Evolutionary conservation across 1,139 yeast species (phyloP), one percentile per base, ranked within the genome.

Genomic region (Groenewaldozyma sp.): DNA sequence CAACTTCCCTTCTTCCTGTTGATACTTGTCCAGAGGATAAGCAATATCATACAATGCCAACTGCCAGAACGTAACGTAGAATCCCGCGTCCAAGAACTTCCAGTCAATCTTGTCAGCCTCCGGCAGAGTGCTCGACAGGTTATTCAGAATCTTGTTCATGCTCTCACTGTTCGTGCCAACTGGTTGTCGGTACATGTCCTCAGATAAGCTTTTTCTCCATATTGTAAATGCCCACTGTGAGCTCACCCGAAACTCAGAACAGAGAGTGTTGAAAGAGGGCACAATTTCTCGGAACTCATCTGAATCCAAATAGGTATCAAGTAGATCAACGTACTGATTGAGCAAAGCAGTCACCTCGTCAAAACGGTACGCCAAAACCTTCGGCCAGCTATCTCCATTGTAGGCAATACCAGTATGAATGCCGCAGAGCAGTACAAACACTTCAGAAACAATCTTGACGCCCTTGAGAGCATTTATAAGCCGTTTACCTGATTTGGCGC

Each of bases 141-240:
- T 45, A 10, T 40, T 52, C 43, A 53, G 50, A 36, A 52, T 44
- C 59, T 39, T 37, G 26, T 32, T 43, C 29, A 38, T 37, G 27
- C 39, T 14, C 24, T 32, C 29, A 21, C 19, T 19, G 9, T 16
- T 19, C 4, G 28, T 22, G 3, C 34, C 41, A 19, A 35, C 47
- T 19, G 48, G 52, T 29, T 45, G 49, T 31, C 51, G 51, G 31
- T 61, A 49, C 20, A 63, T 47, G n/a, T 54, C 56, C 9, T 57
- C 55, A 5, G 61, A 54, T 35, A 72, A 56, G 34, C 57, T 56
- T 19, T 69, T 67, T 53, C 96, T 71, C 94, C 95, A 84, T 1
- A 86, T 54, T 45, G 81, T 86, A 60, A 82, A 86, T 0, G 80
- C 79, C 84, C 91, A 82, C 27, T 71, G 69, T 0, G 78, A 66